Conservation (phyloP, 2,329 filamentous ascomycete genomes). For the Venturia effusa region DNA sequence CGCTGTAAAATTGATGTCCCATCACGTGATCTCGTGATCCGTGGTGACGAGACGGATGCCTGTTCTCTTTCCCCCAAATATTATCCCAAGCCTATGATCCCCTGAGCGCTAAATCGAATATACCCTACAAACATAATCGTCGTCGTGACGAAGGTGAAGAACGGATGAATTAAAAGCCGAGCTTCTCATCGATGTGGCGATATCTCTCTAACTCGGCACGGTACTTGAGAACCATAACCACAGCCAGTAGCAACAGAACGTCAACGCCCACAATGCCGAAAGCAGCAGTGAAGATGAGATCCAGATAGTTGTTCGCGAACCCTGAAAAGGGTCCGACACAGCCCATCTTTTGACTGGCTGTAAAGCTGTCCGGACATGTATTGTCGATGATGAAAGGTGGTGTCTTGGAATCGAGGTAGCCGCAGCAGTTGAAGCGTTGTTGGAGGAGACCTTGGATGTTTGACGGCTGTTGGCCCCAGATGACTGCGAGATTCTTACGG, state of each 20-base stretch:
- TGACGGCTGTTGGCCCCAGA: constrained; percentile 50
- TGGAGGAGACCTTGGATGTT: constrained; percentile 59
- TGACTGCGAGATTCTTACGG: constrained; percentile 47
- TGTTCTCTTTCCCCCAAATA: not conserved
- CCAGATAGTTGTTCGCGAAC: constrained; percentile 61
- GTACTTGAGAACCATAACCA: constrained; percentile 68
- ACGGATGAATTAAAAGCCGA: constrained; percentile 14
- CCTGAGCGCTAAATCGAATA: not conserved
- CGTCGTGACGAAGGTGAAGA: not conserved
- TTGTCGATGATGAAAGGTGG: constrained; percentile 61
- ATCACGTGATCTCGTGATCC: not conserved
- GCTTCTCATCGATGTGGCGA: constrained; percentile 73
- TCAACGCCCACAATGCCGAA: constrained; percentile 73
- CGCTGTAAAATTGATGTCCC: not conserved
- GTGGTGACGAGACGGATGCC: not conserved
- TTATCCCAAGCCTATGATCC: not conserved
- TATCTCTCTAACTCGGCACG: constrained; percentile 71
- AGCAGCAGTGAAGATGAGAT: constrained; percentile 65
- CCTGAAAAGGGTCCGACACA: constrained; percentile 57
- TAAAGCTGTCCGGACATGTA: constrained; percentile 58
- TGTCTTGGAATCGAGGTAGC: constrained; percentile 61
- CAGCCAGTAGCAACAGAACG: constrained; percentile 55
- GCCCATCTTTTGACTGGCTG: constrained; percentile 58
- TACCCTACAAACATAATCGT: not conserved
- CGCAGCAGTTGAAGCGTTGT: constrained; percentile 69